phyloP scores from a whole-genome alignment of 495 filamentous ascomycete species.

The Penicillium soppii region DNA sequence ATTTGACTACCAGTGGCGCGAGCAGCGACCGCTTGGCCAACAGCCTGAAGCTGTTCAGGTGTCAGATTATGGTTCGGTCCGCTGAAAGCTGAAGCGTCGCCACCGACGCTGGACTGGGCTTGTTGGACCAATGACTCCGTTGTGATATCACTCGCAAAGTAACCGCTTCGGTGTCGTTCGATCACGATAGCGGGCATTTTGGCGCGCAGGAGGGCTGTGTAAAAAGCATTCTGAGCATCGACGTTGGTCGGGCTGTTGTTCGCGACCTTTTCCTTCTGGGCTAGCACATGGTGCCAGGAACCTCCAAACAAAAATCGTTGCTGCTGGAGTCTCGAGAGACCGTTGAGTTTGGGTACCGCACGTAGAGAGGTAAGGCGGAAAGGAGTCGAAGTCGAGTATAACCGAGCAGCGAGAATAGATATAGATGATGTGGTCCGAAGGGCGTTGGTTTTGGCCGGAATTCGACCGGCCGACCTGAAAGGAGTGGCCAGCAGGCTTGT shows the following conservation, averaged over 20 bases:
- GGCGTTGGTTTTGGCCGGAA: slow-evolving; percentile 15
- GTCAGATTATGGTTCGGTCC: slow-evolving; percentile 45
- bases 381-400: slow-evolving; percentile 38
- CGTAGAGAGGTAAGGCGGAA: slow-evolving; percentile 27
- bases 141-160: slow-evolving; percentile 73
- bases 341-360: slow-evolving; percentile 17
- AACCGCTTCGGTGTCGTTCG: slow-evolving; percentile 81
- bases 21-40: slow-evolving; percentile 85
- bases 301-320: slow-evolving; percentile 56
- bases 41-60: slow-evolving; percentile 71
- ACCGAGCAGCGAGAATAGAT: slow-evolving; percentile 26
- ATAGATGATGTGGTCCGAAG: slow-evolving; percentile 25
- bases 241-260: slow-evolving; percentile 88
- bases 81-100: slow-evolving; percentile 44
- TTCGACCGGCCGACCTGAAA: slow-evolving; percentile 30
- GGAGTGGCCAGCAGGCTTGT: slow-evolving; percentile 38
- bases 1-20: slow-evolving; percentile 65
- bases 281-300: slow-evolving; percentile 57
- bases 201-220: slow-evolving; percentile 82
- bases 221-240: slow-evolving; percentile 87
- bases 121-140: slow-evolving; percentile 72
- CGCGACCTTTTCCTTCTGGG: slow-evolving; percentile 79
- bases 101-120: slow-evolving; percentile 68
- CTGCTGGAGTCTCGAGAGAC: slow-evolving; percentile 32
- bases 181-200: slow-evolving; percentile 91